Percentiles rank a stretch among this genome's conserved stretches.
These are phyloP conservation scores for Phytophthora podocarpi DNA, from an alignment of 352 stramenopile genomes.

Conservation along the genomic window DNA sequence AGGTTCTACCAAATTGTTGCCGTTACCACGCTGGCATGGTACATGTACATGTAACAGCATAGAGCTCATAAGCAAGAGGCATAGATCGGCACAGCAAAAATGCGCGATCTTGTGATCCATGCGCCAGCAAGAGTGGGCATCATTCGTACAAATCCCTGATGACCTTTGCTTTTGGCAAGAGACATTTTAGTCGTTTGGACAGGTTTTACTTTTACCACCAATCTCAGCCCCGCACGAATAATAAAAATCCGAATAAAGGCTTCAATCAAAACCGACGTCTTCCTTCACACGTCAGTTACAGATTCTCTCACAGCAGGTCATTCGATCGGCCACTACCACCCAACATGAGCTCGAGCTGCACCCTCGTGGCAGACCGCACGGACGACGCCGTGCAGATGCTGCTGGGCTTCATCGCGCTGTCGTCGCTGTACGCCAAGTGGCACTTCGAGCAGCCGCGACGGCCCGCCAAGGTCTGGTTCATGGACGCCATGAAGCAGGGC, in stretches of 20 bases:
- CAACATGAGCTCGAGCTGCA: constrained; percentile 56
- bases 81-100: background rate
- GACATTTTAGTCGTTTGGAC: constrained; percentile 4
- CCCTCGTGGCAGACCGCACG: constrained; percentile 69
- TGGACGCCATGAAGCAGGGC: constrained; percentile 87
- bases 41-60: too few species aligned
- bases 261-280: constrained; percentile 13
- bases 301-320: too few species aligned
- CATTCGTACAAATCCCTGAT: constrained; percentile 9
- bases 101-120: too few species aligned
- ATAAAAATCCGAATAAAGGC: constrained; percentile 8
- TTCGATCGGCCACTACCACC: too few species aligned
- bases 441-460: constrained; percentile 69
- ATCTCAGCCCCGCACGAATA: background rate
- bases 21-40: too few species aligned
- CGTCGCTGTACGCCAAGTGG: constrained; percentile 81
- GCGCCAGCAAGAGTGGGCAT: too few species aligned
- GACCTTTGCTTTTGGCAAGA: too few species aligned
- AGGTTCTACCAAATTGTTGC: background rate
- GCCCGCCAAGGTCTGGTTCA: constrained; percentile 75
- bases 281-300: constrained; percentile 18
- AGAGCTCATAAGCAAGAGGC: too few species aligned
- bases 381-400: constrained; percentile 79
- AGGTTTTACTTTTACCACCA: constrained; percentile 8
- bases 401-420: constrained; percentile 78